A percentile compares a stretch with the other conserved stretches of the same genome.
Conservation (phyloP, 1,284 basidiomycete species). For the Mrakiaceae sp. region DNA sequence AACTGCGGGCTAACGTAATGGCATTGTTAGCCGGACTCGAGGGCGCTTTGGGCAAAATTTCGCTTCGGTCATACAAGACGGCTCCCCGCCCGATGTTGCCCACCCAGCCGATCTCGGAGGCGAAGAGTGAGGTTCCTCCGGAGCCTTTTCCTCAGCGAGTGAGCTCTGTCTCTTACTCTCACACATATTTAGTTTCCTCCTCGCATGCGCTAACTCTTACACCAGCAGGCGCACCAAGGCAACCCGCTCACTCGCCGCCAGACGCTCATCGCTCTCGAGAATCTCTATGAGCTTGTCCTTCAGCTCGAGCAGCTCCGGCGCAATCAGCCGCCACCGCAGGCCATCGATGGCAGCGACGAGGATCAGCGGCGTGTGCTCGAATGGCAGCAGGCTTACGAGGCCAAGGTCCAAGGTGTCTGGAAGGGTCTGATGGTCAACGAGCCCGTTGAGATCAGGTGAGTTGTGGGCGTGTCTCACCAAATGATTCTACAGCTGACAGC, state of each 20-base stretch:
- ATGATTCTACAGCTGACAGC: constrained; percentile 5
- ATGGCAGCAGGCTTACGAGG: constrained; percentile 40
- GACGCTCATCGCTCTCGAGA: constrained; percentile 68
- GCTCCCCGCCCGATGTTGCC: constrained; percentile 93
- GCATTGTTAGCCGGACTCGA: constrained; percentile 48
- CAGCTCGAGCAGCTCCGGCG: constrained; percentile 76
- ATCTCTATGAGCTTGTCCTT: constrained; percentile 73
- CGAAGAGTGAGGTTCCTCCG: no score
- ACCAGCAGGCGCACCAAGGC: constrained; percentile 44
- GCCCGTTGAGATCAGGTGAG: constrained; percentile 76
- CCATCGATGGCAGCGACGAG: constrained; percentile 31
- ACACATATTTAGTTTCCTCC: neutral
- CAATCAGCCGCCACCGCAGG: constrained; percentile 50
- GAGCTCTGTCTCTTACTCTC: no score
- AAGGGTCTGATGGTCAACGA: constrained; percentile 71
- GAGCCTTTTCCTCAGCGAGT: no score
- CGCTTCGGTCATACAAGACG: constrained; percentile 78
- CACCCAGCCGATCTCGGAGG: constrained; percentile 42
- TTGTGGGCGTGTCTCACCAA: neutral
- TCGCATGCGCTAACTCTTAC: neutral
- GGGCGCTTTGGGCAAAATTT: constrained; percentile 90
- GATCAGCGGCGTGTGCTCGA: constrained; percentile 12
- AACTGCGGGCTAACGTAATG: neutral
- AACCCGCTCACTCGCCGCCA: constrained; percentile 64
- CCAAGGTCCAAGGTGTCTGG: constrained; percentile 63